phyloP scores from a whole-genome alignment of 805 yeast genomes.

The Ogataea ramenticola region DNA sequence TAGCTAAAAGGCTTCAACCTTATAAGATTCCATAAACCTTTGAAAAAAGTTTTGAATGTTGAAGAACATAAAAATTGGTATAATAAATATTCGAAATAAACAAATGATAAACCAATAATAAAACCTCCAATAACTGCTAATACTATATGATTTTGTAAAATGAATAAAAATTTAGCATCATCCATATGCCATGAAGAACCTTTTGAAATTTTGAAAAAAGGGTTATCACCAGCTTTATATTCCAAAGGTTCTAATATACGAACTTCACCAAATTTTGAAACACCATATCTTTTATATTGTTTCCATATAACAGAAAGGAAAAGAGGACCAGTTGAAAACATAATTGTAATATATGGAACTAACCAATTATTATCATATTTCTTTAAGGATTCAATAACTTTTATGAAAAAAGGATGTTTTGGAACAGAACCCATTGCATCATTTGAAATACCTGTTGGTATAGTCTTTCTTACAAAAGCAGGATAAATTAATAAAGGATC shows the following conservation, averaged over 20 bases:
- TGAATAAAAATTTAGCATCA: conserved; percentile 75
- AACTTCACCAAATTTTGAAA: conserved; percentile 57
- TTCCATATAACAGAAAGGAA: conserved; percentile 84
- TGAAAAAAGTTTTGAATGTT: conserved; percentile 13
- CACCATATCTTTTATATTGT: conserved; percentile 76
- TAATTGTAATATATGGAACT: conserved; percentile 83
- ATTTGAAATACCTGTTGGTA: conserved; percentile 87
- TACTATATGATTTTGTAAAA: conserved; percentile 66
- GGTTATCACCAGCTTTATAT: conserved; percentile 51
- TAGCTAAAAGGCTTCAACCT: conserved; percentile 15
- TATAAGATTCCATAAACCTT: conserved; percentile 15
- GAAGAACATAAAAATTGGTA: conserved; percentile 26
- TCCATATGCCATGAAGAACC: conserved; percentile 93
- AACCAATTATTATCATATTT: conserved; percentile 68
- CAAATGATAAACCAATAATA: conserved; percentile 39
- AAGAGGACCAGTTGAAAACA: conserved; percentile 90
- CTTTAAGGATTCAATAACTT: conserved; percentile 57
- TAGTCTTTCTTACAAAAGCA: conserved; percentile 80
- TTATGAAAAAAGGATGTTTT: conserved; percentile 74
- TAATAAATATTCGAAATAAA: conserved; percentile 41
- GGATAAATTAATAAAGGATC: conserved; percentile 80
- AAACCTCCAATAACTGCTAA: conserved; percentile 69
- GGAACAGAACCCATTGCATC: conserved; percentile 91
- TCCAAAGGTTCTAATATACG: conserved; percentile 66
- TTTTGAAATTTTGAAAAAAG: conserved; percentile 66